Conservation (phyloP, 129 eudicot species). For the Helichrysum umbraculigerum region DNA sequence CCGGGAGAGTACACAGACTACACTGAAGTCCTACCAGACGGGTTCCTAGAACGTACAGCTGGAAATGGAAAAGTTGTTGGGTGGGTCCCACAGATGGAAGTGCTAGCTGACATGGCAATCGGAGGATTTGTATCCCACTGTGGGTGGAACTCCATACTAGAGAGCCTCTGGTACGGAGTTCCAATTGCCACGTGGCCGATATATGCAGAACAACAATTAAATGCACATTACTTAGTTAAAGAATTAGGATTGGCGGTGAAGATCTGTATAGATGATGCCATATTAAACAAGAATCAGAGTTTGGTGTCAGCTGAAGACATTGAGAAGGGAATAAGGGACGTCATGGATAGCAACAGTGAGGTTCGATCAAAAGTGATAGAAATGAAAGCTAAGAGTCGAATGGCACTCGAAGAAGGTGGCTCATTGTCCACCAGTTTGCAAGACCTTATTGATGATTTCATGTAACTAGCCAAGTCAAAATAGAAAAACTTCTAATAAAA, state of each 20-base stretch:
- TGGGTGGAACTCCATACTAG: conserved; percentile 53
- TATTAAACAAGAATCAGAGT: neutral
- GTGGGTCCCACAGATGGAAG: conserved; percentile 43
- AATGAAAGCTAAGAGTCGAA: conserved; percentile 32
- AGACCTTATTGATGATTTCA: conserved; percentile 15
- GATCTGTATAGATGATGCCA: conserved; percentile 35
- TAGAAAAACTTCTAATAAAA: neutral
- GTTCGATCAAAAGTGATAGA: conserved; percentile 21
- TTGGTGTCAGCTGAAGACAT: conserved; percentile 27
- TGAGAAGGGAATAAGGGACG: conserved; percentile 34
- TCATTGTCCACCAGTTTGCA: conserved; percentile 23
- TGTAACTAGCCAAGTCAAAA: neutral
- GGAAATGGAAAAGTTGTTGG: conserved; percentile 37
- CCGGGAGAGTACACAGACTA: conserved; percentile 23
- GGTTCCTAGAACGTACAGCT: conserved; percentile 35
- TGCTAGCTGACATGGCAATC: conserved; percentile 27
- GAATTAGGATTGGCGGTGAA: conserved; percentile 42
- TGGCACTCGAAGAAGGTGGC: conserved; percentile 27
- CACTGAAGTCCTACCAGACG: conserved; percentile 27
- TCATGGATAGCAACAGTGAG: conserved; percentile 26
- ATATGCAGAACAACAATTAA: conserved; percentile 36
- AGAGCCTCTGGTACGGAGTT: conserved; percentile 41
- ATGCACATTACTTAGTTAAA: conserved; percentile 37
- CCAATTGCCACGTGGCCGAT: conserved; percentile 47
- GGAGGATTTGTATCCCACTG: conserved; percentile 49